These are phyloP conservation scores for Tetragonia tetragonoides DNA, from an alignment of 148 eudicot genomes.

Conservation along the genomic window DNA sequence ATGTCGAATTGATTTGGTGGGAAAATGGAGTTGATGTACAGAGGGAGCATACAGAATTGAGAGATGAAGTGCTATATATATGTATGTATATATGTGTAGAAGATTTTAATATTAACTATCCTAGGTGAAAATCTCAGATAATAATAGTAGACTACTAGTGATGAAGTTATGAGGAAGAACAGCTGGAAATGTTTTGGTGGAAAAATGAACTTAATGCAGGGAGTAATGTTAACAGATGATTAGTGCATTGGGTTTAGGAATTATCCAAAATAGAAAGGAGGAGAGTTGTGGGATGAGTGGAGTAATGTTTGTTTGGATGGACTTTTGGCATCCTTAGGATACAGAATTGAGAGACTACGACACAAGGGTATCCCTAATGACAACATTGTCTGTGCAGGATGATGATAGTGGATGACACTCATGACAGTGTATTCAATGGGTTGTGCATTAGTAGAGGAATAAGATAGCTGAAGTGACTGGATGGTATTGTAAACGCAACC, in stretches of 20 bases:
- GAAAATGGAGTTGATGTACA: background rate
- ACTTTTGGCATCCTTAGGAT: background rate
- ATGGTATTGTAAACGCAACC: slow-evolving; percentile 4
- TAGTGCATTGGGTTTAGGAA: background rate
- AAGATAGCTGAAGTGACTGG: background rate
- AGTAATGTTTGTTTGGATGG: background rate
- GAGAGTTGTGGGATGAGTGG: background rate
- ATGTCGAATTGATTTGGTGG: too few relatives aligned
- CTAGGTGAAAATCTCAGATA: too few relatives aligned
- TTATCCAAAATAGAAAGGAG: background rate
- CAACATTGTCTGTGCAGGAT: background rate
- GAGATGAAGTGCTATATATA: too few relatives aligned
- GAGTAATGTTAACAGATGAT: background rate
- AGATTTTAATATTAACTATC: too few relatives aligned
- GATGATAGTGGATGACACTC: background rate
- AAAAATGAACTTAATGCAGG: background rate
- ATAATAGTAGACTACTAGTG: too few relatives aligned
- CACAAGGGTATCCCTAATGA: background rate
- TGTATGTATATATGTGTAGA: background rate
- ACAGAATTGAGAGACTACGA: background rate
- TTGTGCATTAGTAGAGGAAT: background rate
- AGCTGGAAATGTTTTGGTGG: background rate
- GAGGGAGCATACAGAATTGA: background rate
- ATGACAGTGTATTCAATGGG: background rate
- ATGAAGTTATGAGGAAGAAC: too few relatives aligned